Conservation (phyloP, 768 basidiomycete species). For the Suillus spraguei region DNA sequence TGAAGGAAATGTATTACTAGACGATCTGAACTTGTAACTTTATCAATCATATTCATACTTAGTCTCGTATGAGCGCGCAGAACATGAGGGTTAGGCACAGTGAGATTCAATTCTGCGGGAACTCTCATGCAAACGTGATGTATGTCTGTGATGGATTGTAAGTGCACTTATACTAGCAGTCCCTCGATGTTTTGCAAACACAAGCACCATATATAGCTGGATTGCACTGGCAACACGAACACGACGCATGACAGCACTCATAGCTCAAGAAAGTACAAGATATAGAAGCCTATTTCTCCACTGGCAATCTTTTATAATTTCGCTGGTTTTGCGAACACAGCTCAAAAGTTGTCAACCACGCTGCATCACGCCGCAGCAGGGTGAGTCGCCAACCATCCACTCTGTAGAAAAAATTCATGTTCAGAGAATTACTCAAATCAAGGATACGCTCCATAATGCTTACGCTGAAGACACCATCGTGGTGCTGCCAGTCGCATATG, state of each 20-base stretch:
- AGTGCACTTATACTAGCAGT: neutral
- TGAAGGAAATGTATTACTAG: conserved; percentile 48
- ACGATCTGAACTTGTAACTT: neutral
- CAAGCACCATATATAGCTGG: neutral
- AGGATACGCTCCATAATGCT: conserved; percentile 7
- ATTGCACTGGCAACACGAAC: neutral
- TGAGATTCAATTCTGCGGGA: neutral
- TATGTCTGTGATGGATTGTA: neutral
- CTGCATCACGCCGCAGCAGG: neutral
- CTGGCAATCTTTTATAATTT: neutral
- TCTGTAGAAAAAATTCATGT: conserved; percentile 2
- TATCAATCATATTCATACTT: neutral
- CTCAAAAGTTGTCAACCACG: neutral
- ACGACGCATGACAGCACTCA: neutral
- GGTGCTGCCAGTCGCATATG: conserved; percentile 26
- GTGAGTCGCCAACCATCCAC: conserved; percentile 13
- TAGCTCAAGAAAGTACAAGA: neutral
- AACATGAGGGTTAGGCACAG: neutral
- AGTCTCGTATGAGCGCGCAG: neutral
- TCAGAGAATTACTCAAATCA: neutral
- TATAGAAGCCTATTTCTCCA: neutral
- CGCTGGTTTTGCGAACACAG: neutral
- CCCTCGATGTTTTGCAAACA: neutral
- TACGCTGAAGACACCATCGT: conserved; percentile 25
- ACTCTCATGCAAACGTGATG: neutral